These are phyloP conservation scores for Periconia sp. DNA, from an alignment of 2,329 filamentous ascomycete species.

Conservation along the genomic window DNA sequence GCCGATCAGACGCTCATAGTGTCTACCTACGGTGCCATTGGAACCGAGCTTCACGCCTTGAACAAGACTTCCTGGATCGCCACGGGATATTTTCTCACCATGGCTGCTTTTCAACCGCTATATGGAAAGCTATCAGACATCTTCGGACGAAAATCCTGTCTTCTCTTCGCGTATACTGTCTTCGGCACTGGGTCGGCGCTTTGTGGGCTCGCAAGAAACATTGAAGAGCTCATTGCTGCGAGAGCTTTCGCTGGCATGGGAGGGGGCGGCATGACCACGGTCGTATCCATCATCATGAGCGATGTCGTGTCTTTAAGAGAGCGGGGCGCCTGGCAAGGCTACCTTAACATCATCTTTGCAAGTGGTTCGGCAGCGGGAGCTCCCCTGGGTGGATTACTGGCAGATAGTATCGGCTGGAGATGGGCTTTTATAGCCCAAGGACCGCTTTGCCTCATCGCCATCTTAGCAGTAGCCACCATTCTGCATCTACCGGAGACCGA, in stretches of 20 bases:
- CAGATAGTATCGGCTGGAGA: slow-evolving; percentile 76
- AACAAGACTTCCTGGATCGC: slow-evolving; percentile 80
- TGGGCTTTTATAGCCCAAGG: slow-evolving; percentile 77
- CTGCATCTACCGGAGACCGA: slow-evolving; percentile 67
- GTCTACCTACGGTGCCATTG: slow-evolving; percentile 78
- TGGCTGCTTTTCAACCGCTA: slow-evolving; percentile 76
- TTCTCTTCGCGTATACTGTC: slow-evolving; percentile 68
- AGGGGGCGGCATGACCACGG: slow-evolving; percentile 73
- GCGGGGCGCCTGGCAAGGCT: slow-evolving; percentile 75
- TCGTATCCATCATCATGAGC: slow-evolving; percentile 72
- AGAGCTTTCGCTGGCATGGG: slow-evolving; percentile 69
- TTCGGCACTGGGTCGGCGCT: slow-evolving; percentile 70
- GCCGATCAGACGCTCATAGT: slow-evolving; percentile 79
- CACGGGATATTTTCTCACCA: slow-evolving; percentile 71
- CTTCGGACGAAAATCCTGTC: slow-evolving; percentile 70
- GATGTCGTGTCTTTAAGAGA: slow-evolving; percentile 74
- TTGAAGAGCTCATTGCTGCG: slow-evolving; percentile 69
- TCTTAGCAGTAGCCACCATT: slow-evolving; percentile 66
- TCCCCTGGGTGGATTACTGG: slow-evolving; percentile 72
- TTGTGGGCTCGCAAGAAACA: slow-evolving; percentile 68
- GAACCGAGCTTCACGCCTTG: slow-evolving; percentile 74
- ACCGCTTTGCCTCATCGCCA: slow-evolving; percentile 70
- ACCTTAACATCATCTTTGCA: slow-evolving; percentile 75
- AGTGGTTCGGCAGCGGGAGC: slow-evolving; percentile 72
- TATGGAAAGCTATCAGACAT: slow-evolving; percentile 76